phyloP scores from a whole-genome alignment of 2,329 filamentous ascomycete genomes.

The Neurospora sp. region DNA sequence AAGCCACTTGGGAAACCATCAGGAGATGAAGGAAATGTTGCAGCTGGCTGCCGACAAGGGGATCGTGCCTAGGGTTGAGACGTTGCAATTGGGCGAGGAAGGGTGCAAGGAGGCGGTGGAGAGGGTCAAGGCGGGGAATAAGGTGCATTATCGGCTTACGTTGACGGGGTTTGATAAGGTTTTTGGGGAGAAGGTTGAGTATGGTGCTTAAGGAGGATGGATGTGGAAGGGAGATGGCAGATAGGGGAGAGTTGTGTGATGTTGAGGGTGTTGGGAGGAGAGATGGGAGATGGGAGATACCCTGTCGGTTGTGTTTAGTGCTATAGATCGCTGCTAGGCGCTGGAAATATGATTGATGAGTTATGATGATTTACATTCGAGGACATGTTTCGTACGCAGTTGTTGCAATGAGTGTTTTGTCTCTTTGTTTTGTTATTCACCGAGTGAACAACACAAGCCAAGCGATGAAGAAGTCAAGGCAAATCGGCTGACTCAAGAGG shows the following conservation, averaged over 20 bases:
- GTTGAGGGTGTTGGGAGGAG: not conserved
- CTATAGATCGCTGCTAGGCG: not conserved
- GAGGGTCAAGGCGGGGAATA: constrained; percentile 53
- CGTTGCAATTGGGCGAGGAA: constrained; percentile 24
- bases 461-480: too few species aligned
- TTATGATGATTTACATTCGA: not conserved
- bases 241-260: not conserved
- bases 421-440: too few species aligned
- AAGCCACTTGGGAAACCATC: constrained; percentile 51
- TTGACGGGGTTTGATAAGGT: not conserved
- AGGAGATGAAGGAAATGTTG: constrained; percentile 49
- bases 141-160: not conserved
- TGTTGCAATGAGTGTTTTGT: not conserved
- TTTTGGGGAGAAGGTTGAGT: not conserved
- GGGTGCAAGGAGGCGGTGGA: constrained; percentile 61
- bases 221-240: not conserved
- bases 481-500: too few species aligned
- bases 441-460: too few species aligned
- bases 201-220: not conserved
- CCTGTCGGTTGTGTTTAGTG: not conserved
- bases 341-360: not conserved
- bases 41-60: constrained; percentile 43
- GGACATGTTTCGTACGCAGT: not conserved
- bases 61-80: constrained; percentile 12
- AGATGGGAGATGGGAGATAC: not conserved